Base-by-base conservation (phyloP, 129 eudicot genomes). In the Flaveria robusta region DNA sequence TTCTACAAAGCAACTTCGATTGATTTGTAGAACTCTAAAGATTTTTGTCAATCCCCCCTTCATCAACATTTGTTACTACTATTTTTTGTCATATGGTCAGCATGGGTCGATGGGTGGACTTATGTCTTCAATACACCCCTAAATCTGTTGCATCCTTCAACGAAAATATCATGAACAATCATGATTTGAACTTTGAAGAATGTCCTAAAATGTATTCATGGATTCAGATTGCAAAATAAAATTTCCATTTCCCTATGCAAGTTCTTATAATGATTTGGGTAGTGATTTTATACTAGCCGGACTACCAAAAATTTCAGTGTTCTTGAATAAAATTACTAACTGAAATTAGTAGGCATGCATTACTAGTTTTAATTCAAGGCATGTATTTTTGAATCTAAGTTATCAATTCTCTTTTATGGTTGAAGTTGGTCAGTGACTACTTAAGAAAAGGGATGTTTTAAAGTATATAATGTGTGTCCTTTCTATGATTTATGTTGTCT, bases 381-480 rank as follows among this genome's bases (percentile, higher is more conserved):
- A 31, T 9, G 12, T 42, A 24, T 54, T 62, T 68, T 46, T 72
- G 37, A 26, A 26, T 39, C n/a, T 19, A 66, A 22, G 39, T 47
- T 81, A 22, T 31, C 20, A 24, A 43, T 23, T 80, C 34, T 64
- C 26, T 66, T 34, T 45, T 59, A 22, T 79, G 63, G 46, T 54
- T 42, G 34, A 54, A 50, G 45, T 54, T 43, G 79, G 7, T 20
- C 71, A 18, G 4, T 49, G 34, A 71, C 43, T 50, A 24, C 41
- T 15, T 20, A 29, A 24, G 55, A 19, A 34, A 22, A 7, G n/a
- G 52, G 20, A 19, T 20, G 68, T 42, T 59, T 7, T 67, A 12
- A 14, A 39, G 27, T 67, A 31, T 18, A 22, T 68, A 65, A 62
- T 70, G 71, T 68, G 14, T 83, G n/a, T 75, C 59, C 46, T 56